Evolutionary conservation across 78 protist species (phyloP).

Genomic region (Creolimax fragrantissima): DNA sequence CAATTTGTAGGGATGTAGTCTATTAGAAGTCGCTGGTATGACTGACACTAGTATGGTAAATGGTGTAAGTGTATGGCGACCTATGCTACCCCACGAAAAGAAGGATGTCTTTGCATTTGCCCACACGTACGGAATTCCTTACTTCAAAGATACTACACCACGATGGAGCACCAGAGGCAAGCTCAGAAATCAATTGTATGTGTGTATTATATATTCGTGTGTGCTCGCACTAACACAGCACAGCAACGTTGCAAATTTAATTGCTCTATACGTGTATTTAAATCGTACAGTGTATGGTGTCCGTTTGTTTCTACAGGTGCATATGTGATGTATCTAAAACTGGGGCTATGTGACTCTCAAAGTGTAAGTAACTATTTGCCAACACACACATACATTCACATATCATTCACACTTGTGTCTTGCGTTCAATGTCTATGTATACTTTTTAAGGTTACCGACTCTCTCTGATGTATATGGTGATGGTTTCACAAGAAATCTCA

Average conservation of each 20-base stretch:
- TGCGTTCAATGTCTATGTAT: background rate
- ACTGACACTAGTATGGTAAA: background rate
- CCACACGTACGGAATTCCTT: constrained; percentile 48
- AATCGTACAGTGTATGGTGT: too few relatives aligned
- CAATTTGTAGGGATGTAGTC: constrained; percentile 20
- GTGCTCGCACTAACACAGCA: background rate
- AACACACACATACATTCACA: too few relatives aligned
- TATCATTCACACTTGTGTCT: too few relatives aligned
- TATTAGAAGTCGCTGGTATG: constrained; percentile 43
- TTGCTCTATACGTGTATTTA: background rate
- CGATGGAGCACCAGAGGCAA: constrained; percentile 44
- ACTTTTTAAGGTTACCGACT: background rate
- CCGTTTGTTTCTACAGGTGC: too few relatives aligned
- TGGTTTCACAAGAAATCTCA: background rate
- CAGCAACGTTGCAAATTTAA: background rate
- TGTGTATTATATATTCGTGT: too few relatives aligned
- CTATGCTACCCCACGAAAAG: constrained; percentile 31
- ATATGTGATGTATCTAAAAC: too few relatives aligned
- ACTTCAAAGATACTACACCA: constrained; percentile 48
- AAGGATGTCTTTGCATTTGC: constrained; percentile 31
- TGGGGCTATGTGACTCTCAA: too few relatives aligned
- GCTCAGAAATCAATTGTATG: constrained; percentile 30
- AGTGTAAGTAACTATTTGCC: background rate
- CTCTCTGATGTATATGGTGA: background rate
- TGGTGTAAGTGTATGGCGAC: constrained; percentile 32